phyloP scores from a whole-genome alignment of 2,329 filamentous ascomycete genomes.

The Ploettnerulaceae sp. region DNA sequence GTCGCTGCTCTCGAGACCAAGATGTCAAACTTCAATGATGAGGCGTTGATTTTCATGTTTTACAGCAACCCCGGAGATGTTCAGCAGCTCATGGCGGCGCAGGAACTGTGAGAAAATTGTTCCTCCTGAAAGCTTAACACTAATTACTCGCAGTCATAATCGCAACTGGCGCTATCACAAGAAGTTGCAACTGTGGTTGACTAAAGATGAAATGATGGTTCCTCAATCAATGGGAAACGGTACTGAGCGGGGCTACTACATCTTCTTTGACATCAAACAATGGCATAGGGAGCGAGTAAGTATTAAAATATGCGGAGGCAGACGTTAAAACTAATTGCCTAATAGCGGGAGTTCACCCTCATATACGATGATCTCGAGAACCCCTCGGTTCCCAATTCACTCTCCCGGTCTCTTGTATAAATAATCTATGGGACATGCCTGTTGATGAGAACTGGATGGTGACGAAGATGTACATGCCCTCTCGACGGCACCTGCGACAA shows the following conservation, averaged over 20 bases:
- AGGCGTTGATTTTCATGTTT: conserved; percentile 66
- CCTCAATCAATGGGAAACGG: conserved; percentile 54
- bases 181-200: conserved; percentile 61
- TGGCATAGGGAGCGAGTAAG: conserved; percentile 61
- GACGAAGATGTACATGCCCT: background rate
- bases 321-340: conserved; percentile 17
- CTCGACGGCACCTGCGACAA: background rate
- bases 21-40: conserved; percentile 62
- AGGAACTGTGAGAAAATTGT: conserved; percentile 50
- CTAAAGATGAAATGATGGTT: conserved; percentile 62
- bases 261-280: conserved; percentile 58
- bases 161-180: conserved; percentile 67
- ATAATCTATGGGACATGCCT: conserved; percentile 1
- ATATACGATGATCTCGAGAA: conserved; percentile 59
- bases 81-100: conserved; percentile 59
- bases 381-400: conserved; percentile 18
- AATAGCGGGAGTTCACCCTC: conserved; percentile 54
- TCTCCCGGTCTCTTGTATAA: conserved; percentile 20
- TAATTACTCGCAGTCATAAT: conserved; percentile 43
- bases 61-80: conserved; percentile 60
- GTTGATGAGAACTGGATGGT: background rate
- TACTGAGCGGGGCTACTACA: conserved; percentile 61
- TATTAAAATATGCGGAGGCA: conserved; percentile 14
- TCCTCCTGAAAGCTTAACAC: background rate
- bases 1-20: conserved; percentile 61